Evolutionary conservation across 441 rosid genomes (phyloP).

Genomic region (Euphorbia celastroides): DNA sequence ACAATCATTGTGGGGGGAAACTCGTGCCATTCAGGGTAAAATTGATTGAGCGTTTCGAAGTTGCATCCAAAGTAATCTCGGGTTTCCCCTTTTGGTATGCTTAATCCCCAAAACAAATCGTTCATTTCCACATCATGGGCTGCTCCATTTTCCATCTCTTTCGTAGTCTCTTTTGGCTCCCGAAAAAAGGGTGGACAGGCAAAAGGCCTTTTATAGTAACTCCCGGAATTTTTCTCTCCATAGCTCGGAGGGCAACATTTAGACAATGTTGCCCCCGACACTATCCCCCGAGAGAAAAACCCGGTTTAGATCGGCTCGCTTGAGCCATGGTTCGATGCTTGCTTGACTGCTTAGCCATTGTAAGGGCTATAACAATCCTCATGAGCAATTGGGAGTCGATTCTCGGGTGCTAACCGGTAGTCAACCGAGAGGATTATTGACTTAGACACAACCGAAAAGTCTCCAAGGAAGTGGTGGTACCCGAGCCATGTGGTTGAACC

Average conservation of each 20-base stretch:
- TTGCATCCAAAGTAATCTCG: constrained; percentile 52
- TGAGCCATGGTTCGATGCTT: constrained; percentile 43
- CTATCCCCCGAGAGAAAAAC: constrained; percentile 55
- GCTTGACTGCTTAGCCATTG: constrained; percentile 34
- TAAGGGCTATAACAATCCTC: constrained; percentile 46
- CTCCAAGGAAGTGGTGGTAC: constrained; percentile 55
- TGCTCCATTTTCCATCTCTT: constrained; percentile 30
- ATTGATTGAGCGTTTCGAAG: constrained; percentile 28
- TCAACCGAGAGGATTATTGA: constrained; percentile 43
- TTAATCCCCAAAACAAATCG: constrained; percentile 53
- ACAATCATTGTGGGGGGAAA: constrained; percentile 39
- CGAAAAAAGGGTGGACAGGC: constrained; percentile 51
- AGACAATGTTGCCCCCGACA: constrained; percentile 58
- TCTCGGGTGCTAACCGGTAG: constrained; percentile 54
- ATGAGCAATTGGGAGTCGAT: constrained; percentile 47
- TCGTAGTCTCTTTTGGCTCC: constrained; percentile 43
- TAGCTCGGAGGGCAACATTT: constrained; percentile 37
- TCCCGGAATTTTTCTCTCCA: constrained; percentile 11
- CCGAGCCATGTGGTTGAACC: constrained; percentile 57
- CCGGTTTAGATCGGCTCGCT: constrained; percentile 31
- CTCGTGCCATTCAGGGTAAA: constrained; percentile 32
- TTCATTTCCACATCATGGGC: constrained; percentile 28
- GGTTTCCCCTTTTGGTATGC: constrained; percentile 40
- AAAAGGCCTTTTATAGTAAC: constrained; percentile 37
- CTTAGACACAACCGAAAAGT: constrained; percentile 32